phyloP scores from a whole-genome alignment of 495 filamentous ascomycete genomes.

The Tuber calosporum region DNA sequence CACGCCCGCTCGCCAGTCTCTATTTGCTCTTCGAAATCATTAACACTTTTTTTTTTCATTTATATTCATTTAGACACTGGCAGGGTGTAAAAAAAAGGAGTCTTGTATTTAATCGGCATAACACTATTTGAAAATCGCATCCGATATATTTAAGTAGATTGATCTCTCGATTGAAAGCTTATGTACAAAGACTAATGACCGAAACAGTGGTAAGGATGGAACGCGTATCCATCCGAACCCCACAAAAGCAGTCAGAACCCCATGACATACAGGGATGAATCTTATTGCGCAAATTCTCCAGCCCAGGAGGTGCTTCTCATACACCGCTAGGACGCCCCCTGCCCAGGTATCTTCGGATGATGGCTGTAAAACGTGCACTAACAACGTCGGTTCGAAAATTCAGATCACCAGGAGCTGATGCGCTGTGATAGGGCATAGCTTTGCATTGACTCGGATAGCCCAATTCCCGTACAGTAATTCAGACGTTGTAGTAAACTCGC shows the following conservation, averaged over 20 bases:
- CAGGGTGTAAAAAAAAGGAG: neutral
- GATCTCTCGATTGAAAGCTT: no score
- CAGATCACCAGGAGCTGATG: neutral
- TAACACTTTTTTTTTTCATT: neutral
- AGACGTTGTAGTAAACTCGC: neutral
- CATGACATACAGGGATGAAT: neutral
- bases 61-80: neutral
- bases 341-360: neutral
- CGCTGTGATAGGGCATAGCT: neutral
- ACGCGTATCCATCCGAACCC: neutral
- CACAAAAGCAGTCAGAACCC: neutral
- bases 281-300: neutral
- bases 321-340: neutral
- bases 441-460: neutral
- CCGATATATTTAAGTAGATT: neutral
- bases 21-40: neutral
- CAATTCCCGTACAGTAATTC: neutral
- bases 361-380: neutral
- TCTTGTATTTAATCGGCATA: neutral
- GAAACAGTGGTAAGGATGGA: neutral
- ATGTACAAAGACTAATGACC: neutral
- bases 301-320: neutral
- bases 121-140: neutral
- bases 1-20: neutral
- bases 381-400: neutral